phyloP scores from a whole-genome alignment of 2,329 filamentous ascomycete genomes.

The Exophiala sideris region DNA sequence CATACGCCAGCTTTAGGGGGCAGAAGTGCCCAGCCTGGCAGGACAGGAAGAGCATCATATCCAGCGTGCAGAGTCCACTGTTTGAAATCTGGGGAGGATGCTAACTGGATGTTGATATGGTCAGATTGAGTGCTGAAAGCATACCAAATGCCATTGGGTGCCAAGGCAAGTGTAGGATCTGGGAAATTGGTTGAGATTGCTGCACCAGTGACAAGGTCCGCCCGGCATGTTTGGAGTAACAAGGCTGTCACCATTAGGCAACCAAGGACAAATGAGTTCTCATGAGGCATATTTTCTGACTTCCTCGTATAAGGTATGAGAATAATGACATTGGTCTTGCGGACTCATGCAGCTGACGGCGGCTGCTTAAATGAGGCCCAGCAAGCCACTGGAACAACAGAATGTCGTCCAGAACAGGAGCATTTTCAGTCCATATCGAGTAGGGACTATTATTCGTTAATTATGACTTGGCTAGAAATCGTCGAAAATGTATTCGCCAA shows the following conservation, averaged over 20 bases:
- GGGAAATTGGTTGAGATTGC: conserved; percentile 49
- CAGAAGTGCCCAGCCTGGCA: conserved; percentile 50
- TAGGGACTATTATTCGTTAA: too few species aligned
- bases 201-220: conserved; percentile 4
- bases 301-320: not conserved
- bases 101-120: conserved; percentile 52
- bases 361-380: too few species aligned
- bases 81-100: conserved; percentile 45
- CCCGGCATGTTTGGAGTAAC: conserved; percentile 1
- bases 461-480: too few species aligned
- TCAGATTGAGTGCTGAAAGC: conserved; percentile 53
- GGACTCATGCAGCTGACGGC: not conserved
- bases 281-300: not conserved
- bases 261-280: not conserved
- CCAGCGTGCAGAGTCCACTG: conserved; percentile 47
- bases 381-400: too few species aligned
- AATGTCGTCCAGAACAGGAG: too few species aligned
- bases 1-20: conserved; percentile 40
- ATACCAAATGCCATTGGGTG: conserved; percentile 48
- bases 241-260: not conserved
- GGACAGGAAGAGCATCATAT: conserved; percentile 50
- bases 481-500: too few species aligned
- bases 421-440: too few species aligned
- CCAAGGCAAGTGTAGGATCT: conserved; percentile 52
- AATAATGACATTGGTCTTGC: not conserved